Base-by-base conservation (phyloP, 345 rosid genomes). In the Eucalyptus melliodora region DNA sequence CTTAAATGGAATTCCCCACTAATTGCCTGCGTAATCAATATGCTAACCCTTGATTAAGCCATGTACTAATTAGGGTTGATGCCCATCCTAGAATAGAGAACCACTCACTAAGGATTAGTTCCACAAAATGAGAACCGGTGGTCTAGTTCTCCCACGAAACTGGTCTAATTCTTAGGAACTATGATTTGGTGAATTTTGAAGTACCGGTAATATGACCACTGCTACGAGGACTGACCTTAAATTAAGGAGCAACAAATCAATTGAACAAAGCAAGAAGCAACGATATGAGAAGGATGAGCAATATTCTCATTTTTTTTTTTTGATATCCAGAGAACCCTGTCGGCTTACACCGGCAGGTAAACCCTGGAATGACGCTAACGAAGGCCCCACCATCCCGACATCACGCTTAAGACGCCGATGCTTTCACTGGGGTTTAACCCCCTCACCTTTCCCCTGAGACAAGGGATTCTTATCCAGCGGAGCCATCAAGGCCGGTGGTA, bases 351-450 rank as follows among this genome's bases (percentile, higher is more conserved):
- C 11, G 0, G 11, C 0, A 45, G 9, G 47, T 45, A 45, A 45
- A 9, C 47, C 11, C 11, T 9, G 47, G 47, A 45, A 9, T 45
- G 9, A 45, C 11, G 4, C 47, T 45, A 45, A 4, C 11, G 4
- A 0, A 45, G 0, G 4, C 9, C 49, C 4, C 49, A 45, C 4
- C 49, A 45, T 1, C 11, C 1, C 49, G 11, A 1, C 1, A 45
- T 45, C 49, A 45, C 4, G 4, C 11, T 45, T 45, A 45, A 45
- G 11, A 45, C 0, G 11, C 11, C 49, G 49, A 10, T 3, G 11
- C 49, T 45, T 45, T 45, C 49, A 45, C 0, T 45, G 4, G 49
- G 11, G 4, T 45, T 45, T 45, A 11, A 45, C 11, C 49, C 49
- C 4, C 1, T 45, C 11, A 45, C 49, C 0, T 3, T 9, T 45